Base-by-base conservation (phyloP, 345 rosid genomes). In the Abelmoschus esculentus region DNA sequence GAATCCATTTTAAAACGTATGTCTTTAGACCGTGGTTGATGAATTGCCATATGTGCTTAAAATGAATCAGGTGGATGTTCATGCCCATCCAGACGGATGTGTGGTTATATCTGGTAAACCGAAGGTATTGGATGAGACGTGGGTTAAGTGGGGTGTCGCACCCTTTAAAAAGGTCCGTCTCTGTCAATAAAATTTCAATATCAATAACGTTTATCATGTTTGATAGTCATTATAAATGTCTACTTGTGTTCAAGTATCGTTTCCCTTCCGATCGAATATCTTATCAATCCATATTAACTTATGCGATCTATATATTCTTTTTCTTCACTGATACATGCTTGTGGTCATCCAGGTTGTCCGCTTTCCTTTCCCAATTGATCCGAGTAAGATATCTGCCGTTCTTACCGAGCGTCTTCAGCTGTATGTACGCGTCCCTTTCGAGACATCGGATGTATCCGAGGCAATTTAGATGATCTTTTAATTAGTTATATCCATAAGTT, bases 21-120 rank as follows among this genome's bases (percentile, higher is more conserved):
- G 42, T 32, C 52, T 10, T 40, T 17, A 15, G 50, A 38, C 31
- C n/a, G 46, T 17, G 3, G 2, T 55, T 55, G 38, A 22, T 3
- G 8, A 69, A 14, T 40, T 55, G 18, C 32, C 9, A 7, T 36
- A 3, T 44, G 4, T 70, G 17, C 26, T 28, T 38, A 18, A 55
- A n/a, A 62, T 67, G 52, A 57, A 55, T 60, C 87, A 88, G 93
- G 90, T 88, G 59, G 84, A 82, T 14, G 87, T 88, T 73, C 89
- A 88, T 69, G 83, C 93, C n/a, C 89, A 86, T 80, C 90, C 90
- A 61, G 87, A 78, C 15, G 90, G 93, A 52, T 86, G 83, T 8
- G 79, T 88, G 70, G 83, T 88, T 50, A 88, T 88, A 84, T 78
- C 89, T 15, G 93, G 93, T 65, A 70, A 91, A 49, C 92, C 90